Evolutionary conservation across 2,329 filamentous ascomycete genomes (phyloP).

Genomic region (Pyrenophora tritici-repentis): DNA sequence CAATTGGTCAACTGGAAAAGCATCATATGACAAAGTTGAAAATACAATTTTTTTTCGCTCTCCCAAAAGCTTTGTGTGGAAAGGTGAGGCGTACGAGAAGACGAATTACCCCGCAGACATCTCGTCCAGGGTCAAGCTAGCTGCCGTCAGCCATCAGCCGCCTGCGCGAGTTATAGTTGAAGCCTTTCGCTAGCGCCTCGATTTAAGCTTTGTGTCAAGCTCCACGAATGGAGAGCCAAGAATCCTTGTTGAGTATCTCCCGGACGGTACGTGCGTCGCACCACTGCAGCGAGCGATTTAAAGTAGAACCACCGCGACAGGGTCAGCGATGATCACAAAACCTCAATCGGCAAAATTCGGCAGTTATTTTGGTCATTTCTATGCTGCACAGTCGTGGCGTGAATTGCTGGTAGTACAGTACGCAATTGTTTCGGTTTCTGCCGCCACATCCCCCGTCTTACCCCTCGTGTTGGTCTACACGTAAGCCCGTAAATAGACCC

Average conservation of each 20-base stretch:
- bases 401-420: neutral
- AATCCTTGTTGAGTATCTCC: conserved; percentile 32
- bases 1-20: too few relatives aligned
- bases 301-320: conserved; percentile 12
- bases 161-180: conserved; percentile 11
- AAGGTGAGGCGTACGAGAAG: neutral
- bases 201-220: conserved; percentile 37
- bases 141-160: conserved; percentile 37
- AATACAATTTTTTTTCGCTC: neutral
- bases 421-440: neutral
- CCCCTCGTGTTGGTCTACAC: neutral
- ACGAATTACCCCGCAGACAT: conserved; percentile 29
- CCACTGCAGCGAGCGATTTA: conserved; percentile 7
- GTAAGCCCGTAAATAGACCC: neutral
- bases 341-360: conserved; percentile 3
- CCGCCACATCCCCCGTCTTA: neutral
- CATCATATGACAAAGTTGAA: neutral
- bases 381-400: neutral
- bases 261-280: conserved; percentile 17
- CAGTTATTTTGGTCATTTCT: neutral
- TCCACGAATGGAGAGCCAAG: conserved; percentile 29
- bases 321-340: conserved; percentile 13
- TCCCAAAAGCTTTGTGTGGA: neutral
- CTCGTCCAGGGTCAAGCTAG: conserved; percentile 19
- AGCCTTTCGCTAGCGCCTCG: conserved; percentile 21